phyloP scores from a whole-genome alignment of 2,329 filamentous ascomycete species.

The Karstenula rhodostoma region DNA sequence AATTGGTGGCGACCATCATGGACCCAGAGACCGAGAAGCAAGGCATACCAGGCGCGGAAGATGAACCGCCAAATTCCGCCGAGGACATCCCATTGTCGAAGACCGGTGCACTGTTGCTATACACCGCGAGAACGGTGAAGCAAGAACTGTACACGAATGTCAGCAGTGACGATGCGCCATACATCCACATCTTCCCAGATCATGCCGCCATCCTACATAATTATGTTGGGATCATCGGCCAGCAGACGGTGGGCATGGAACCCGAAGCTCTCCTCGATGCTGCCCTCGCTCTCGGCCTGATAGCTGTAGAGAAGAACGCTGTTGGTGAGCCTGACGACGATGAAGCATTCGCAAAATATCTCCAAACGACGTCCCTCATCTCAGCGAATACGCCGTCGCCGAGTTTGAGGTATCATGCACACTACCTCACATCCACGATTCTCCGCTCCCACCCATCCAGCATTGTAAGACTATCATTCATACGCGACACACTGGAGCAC shows the following conservation, averaged over 20 bases:
- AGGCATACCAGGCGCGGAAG: slow-evolving; percentile 58
- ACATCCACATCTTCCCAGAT: slow-evolving; percentile 61
- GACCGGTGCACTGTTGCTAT: slow-evolving; percentile 62
- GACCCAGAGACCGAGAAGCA: slow-evolving; percentile 51
- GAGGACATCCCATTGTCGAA: slow-evolving; percentile 65
- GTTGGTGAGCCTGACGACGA: slow-evolving; percentile 58
- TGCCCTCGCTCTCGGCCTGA: slow-evolving; percentile 60
- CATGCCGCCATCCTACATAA: slow-evolving; percentile 61
- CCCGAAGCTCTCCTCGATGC: slow-evolving; percentile 64
- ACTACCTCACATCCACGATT: slow-evolving; percentile 58
- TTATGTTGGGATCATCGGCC: slow-evolving; percentile 56
- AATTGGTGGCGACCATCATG: slow-evolving; percentile 57
- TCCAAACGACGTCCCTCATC: slow-evolving; percentile 58
- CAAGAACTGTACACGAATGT: slow-evolving; percentile 58
- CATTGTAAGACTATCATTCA: slow-evolving; percentile 61
- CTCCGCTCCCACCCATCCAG: slow-evolving; percentile 63
- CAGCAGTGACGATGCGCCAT: slow-evolving; percentile 40
- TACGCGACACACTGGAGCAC: slow-evolving; percentile 63
- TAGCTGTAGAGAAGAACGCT: slow-evolving; percentile 57
- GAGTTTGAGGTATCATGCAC: slow-evolving; percentile 57
- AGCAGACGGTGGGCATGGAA: slow-evolving; percentile 46
- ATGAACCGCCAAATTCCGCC: slow-evolving; percentile 61
- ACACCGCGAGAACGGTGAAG: slow-evolving; percentile 61
- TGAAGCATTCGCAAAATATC: slow-evolving; percentile 61
- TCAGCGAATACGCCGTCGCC: slow-evolving; percentile 59